Evolutionary conservation across 371 early-diverging fungal species (phyloP).

Genomic region (Haplosporangium sp.): DNA sequence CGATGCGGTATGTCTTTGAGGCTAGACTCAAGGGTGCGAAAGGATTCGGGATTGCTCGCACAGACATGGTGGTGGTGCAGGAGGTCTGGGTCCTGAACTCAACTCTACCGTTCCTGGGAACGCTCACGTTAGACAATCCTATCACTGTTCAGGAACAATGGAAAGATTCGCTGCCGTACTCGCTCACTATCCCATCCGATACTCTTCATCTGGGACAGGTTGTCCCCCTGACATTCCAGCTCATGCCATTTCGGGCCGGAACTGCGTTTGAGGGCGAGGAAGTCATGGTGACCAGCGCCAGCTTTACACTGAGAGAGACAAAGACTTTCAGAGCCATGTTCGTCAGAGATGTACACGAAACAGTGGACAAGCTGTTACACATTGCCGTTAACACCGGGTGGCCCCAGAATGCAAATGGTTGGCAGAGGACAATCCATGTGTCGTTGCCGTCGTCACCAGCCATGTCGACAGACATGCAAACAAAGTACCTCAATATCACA

Average conservation of each 20-base stretch:
- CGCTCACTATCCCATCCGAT: constrained; percentile 16
- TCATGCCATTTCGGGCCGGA: constrained; percentile 6
- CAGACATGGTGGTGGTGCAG: constrained; percentile 21
- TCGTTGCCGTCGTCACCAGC: constrained; percentile 25
- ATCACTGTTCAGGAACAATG: neutral
- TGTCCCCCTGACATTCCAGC: constrained; percentile 11
- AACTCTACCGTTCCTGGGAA: constrained; percentile 8
- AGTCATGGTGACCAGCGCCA: constrained; percentile 4
- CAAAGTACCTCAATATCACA: constrained; percentile 27
- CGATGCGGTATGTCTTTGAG: constrained; percentile 32
- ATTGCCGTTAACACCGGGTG: constrained; percentile 26
- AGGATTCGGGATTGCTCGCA: constrained; percentile 12
- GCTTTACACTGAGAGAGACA: constrained; percentile 23
- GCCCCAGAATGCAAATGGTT: constrained; percentile 15
- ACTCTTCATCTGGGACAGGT: constrained; percentile 17
- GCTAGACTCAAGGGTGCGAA: constrained; percentile 33
- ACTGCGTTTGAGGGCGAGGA: constrained; percentile 11
- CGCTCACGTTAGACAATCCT: constrained; percentile 9
- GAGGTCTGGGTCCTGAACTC: constrained; percentile 41
- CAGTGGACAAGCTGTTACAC: constrained; percentile 13
- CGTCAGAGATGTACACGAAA: constrained; percentile 16
- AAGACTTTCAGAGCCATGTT: constrained; percentile 26
- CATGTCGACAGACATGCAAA: constrained; percentile 15
- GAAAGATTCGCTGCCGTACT: constrained; percentile 10
- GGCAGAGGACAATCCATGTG: constrained; percentile 25